These are phyloP conservation scores for Acacia acuminata DNA, from an alignment of 306 rosid species.

Conservation along the genomic window DNA sequence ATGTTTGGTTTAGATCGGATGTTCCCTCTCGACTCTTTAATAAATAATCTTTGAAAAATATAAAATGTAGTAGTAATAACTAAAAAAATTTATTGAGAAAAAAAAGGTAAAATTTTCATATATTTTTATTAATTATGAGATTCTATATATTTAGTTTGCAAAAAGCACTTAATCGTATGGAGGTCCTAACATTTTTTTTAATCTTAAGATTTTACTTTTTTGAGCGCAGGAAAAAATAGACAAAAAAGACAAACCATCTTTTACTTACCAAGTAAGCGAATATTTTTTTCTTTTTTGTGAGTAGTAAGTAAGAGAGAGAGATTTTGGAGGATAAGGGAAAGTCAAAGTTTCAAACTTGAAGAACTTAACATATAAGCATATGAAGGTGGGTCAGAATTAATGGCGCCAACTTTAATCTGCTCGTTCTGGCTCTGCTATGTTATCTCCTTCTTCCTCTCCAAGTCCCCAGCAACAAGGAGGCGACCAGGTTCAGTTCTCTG, in stretches of 20 bases:
- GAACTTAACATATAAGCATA: conserved; percentile 13
- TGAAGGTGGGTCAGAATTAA: not conserved
- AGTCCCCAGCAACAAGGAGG: conserved; percentile 28
- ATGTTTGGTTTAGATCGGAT: not conserved
- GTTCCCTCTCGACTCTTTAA: not conserved
- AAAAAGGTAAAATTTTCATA: not conserved
- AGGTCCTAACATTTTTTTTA: too few relatives aligned
- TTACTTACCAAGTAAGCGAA: not conserved
- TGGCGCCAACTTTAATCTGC: not conserved
- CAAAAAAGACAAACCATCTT: not conserved
- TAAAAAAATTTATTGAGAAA: too few relatives aligned
- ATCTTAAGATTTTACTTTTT: not conserved
- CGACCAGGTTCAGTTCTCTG: conserved; percentile 35
- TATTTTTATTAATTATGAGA: not conserved
- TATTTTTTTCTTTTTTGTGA: not conserved
- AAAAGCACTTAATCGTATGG: not conserved
- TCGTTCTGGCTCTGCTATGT: conserved; percentile 1
- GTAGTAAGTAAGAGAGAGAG: not conserved
- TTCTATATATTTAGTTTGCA: not conserved
- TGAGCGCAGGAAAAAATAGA: not conserved
- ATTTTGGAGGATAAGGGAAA: not conserved
- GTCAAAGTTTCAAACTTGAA: conserved; percentile 30
- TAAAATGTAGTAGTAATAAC: too few relatives aligned
- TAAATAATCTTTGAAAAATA: too few relatives aligned
- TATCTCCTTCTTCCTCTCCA: conserved; percentile 16